These are phyloP conservation scores for Prunus fruticosa DNA, from an alignment of 306 rosid species.

Conservation along the genomic window DNA sequence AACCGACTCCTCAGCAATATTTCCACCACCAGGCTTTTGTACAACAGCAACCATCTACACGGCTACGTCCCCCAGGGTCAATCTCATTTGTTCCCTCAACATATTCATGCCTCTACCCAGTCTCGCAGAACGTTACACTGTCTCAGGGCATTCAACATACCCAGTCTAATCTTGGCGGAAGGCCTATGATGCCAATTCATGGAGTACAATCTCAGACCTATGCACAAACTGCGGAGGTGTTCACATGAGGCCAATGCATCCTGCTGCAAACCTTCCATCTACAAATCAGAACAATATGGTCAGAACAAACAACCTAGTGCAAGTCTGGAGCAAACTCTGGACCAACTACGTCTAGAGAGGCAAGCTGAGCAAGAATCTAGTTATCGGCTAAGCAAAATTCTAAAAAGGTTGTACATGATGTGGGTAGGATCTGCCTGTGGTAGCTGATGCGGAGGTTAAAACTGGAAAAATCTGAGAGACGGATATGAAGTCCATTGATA, in stretches of 20 bases:
- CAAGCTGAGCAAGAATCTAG: constrained; percentile 37
- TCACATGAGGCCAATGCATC: constrained; percentile 51
- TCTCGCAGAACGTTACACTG: constrained; percentile 39
- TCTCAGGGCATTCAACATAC: constrained; percentile 44
- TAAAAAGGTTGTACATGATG: constrained; percentile 28
- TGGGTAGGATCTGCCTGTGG: constrained; percentile 29
- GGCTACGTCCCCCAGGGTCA: constrained; percentile 59
- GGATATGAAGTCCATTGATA: constrained; percentile 36
- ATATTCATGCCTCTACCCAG: constrained; percentile 43
- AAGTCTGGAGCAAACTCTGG: constrained; percentile 31
- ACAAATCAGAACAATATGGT: constrained; percentile 44
- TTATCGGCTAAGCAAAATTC: constrained; percentile 36
- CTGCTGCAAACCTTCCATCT: constrained; percentile 40
- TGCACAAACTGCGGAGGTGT: constrained; percentile 46
- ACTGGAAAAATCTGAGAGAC: constrained; percentile 48
- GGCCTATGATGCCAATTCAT: constrained; percentile 52
- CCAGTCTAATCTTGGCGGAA: constrained; percentile 59
- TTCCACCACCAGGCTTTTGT: constrained; percentile 42
- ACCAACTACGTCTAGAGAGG: constrained; percentile 30
- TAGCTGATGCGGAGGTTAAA: constrained; percentile 32
- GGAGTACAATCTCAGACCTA: constrained; percentile 50
- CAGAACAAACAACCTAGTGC: constrained; percentile 47
- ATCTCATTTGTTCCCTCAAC: constrained; percentile 50
- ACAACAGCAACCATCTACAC: constrained; percentile 56
- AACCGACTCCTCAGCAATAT: constrained; percentile 37